Base-by-base conservation (phyloP, 2,329 filamentous ascomycete genomes). In the Bipolaris cookei region DNA sequence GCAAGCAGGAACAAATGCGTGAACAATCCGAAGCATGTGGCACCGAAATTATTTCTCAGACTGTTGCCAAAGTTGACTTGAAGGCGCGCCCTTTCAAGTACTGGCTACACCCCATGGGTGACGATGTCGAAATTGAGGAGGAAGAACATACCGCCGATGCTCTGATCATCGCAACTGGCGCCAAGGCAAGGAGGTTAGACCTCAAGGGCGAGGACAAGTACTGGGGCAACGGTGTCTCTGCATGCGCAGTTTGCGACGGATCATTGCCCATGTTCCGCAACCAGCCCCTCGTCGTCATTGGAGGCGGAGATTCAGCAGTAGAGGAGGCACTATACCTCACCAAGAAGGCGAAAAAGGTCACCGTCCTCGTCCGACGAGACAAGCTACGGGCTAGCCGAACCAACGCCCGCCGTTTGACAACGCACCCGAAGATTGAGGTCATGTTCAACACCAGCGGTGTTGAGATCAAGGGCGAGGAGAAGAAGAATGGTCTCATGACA, bases 311-410 rank as follows among this genome's bases (percentile, higher is more conserved):
- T 80, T 96, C 91, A 14, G 95, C 95, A 16, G 95, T 96, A 25
- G 96, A 99, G 81, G 95, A 99, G 85, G 92, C 93, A 54, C 89
- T 97, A 69, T 99, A 97, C 82, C 82, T 99, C 68, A 97, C 95
- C 61, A 99, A 98, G 84, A 99, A 98, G 81, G 95, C 90, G 63
- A 92, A 88, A 79, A 92, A 95, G 77, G 94, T 99, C 61, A 96
- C 91, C 18, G 95, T 99, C 5, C 85, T 99, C 34, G 96, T 99
- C 56, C 88, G 95, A 65, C 89, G 86, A 71, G 93, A 96, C 75
- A 86, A 89, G 76, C 85, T 99, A 64, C 87, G 95, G 58, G 95
- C 95, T 42, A 91, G 88, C 79, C 92, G 89, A 80, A 91, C 94
- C 70, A 99, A 99, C 90, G 93, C 93, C 43, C 90, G 90, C 71